Base-by-base conservation (phyloP, 768 basidiomycete species). In the Rubroboletus pulcherrimus region DNA sequence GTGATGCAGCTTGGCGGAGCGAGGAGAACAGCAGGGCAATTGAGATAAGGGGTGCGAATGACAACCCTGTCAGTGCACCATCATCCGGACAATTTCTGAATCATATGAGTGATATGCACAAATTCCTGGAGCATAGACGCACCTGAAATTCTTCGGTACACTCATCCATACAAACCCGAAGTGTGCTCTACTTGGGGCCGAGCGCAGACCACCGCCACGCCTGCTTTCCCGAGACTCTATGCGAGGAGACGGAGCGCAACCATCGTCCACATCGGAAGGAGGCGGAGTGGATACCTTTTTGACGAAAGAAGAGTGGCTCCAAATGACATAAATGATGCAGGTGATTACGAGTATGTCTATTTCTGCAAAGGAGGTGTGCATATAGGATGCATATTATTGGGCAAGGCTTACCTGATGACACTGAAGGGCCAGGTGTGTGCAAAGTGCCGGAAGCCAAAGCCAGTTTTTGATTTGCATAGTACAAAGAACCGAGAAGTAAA, bases 151-250 rank as follows among this genome's bases (percentile, higher is more conserved):
- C 71, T 91, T 91, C 0, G 89, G 87, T 5, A 91, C 89, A 15
- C 91, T 88, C 91, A 93, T 93, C 90, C 90, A 93, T 26, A 93
- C 79, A 65, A 84, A 89, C 34, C 85, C 84, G 53, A 84, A 82
- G 63, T 82, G 80, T 24, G 74, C 73, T 71, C 79, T 82, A 56
- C 73, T 74, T 49, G 62, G 61, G 30, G 63, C 55, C 31, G 63
- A 51, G 29, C 68, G 66, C 49, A 57, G 42, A 50, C 66, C 56
- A 19, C 66, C 56, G 8, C 61, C 50, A 44, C 79, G 81, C 65
- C 71, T 80, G 43, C 59, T 61, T 11, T 85, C 83, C 37, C 79
- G 80, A 50, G 60, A 49, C 24, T 86, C 85, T 10, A 66, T 71
- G 65, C 66, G 81, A 39, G 83, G 80, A 15, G 77, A 76, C 15